These are phyloP conservation scores for Penicillium aurantiogriseum DNA, from an alignment of 2,329 filamentous ascomycete species.

Conservation along the genomic window DNA sequence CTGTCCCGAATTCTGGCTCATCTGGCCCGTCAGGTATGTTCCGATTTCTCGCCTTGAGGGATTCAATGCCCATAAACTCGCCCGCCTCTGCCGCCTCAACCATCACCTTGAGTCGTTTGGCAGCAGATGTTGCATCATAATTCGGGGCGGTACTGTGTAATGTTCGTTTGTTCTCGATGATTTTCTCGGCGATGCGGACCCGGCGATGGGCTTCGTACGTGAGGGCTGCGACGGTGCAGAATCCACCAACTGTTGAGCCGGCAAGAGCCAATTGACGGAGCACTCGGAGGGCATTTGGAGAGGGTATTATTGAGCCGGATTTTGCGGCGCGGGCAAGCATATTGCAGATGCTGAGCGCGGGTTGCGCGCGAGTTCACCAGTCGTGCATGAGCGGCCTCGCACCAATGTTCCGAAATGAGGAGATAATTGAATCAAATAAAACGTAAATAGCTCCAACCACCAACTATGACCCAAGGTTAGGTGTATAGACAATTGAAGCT, in stretches of 20 bases:
- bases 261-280: conserved; percentile 38
- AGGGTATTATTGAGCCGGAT: conserved; percentile 38
- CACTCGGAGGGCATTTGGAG: conserved; percentile 45
- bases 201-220: conserved; percentile 45
- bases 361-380: conserved; percentile 25
- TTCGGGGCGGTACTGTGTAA: conserved; percentile 43
- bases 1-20: neutral
- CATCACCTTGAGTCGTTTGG: conserved; percentile 40
- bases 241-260: conserved; percentile 40
- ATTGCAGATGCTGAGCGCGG: conserved; percentile 25
- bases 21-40: conserved; percentile 1
- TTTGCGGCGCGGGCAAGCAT: conserved; percentile 37
- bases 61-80: conserved; percentile 42
- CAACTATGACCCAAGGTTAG: neutral
- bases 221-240: conserved; percentile 42
- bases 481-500: conserved; percentile 9
- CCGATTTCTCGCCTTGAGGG: conserved; percentile 32
- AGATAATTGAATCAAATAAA: neutral
- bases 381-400: conserved; percentile 17
- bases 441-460: neutral
- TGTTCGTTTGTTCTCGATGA: conserved; percentile 46
- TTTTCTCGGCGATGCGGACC: conserved; percentile 42
- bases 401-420: neutral
- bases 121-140: conserved; percentile 42
- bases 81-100: conserved; percentile 47